These are phyloP conservation scores for Tirmania nivea DNA, from an alignment of 495 filamentous ascomycete species.

Conservation along the genomic window DNA sequence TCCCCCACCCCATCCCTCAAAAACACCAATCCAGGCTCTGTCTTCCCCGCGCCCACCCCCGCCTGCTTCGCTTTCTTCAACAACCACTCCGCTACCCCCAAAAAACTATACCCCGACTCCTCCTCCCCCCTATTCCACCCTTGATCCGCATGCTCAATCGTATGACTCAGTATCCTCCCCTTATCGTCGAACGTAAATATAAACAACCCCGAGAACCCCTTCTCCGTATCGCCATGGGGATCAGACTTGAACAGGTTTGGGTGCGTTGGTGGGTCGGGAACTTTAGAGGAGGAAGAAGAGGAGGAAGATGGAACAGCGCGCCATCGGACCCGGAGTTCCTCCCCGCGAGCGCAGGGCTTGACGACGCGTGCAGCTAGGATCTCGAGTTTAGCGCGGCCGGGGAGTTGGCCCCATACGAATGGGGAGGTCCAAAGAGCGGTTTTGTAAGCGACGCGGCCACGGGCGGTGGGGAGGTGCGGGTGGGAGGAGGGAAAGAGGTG, in stretches of 20 bases:
- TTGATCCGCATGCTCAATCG: conserved; percentile 78
- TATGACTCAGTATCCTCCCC: conserved; percentile 63
- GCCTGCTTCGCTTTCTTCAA: conserved; percentile 13
- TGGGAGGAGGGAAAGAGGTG: conserved; percentile 94
- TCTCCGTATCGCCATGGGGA: conserved; percentile 19
- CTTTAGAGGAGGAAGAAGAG: neutral
- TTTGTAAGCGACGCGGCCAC: conserved; percentile 70
- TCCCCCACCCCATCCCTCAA: conserved; percentile 1
- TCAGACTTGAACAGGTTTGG: neutral
- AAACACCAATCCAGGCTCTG: neutral
- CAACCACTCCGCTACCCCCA: conserved; percentile 17
- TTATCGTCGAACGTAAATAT: conserved; percentile 89
- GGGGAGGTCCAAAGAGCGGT: conserved; percentile 90
- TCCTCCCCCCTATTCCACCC: conserved; percentile 24
- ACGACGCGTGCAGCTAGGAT: conserved; percentile 79
- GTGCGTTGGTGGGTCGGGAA: neutral
- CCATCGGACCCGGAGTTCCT: conserved; percentile 77
- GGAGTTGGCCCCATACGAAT: conserved; percentile 82
- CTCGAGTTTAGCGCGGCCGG: conserved; percentile 66
- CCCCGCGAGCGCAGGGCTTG: conserved; percentile 34
- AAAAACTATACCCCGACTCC: conserved; percentile 13
- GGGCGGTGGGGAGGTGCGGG: conserved; percentile 78
- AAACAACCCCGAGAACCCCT: conserved; percentile 65
- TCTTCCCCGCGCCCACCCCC: neutral
- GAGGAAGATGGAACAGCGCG: conserved; percentile 31